Conservation (phyloP, 768 basidiomycete species). For the Leucogyrophana mollusca region DNA sequence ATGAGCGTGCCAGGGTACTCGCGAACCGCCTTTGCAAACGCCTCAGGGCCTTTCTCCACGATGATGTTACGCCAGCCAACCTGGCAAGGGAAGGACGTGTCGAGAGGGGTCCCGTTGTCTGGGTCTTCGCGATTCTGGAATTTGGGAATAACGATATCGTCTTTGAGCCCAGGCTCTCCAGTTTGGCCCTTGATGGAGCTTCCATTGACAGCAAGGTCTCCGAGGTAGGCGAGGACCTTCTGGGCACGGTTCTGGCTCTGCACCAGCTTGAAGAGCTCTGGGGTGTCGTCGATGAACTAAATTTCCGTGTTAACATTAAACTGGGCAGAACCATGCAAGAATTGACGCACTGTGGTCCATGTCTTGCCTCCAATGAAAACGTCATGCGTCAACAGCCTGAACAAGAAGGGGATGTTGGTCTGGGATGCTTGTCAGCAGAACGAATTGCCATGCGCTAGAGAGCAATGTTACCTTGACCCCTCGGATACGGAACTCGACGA, state of each 20-base stretch:
- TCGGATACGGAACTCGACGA: constrained; percentile 99
- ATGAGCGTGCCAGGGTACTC: constrained; percentile 93
- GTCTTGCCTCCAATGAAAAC: constrained; percentile 95
- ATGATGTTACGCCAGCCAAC: constrained; percentile 98
- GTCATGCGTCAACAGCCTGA: constrained; percentile 95
- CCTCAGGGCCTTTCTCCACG: constrained; percentile 95
- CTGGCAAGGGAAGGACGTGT: constrained; percentile 80
- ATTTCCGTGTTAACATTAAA: constrained; percentile 13
- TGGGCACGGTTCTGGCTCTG: constrained; percentile 98
- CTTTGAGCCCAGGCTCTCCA: constrained; percentile 92
- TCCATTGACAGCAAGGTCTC: constrained; percentile 97
- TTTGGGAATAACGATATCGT: constrained; percentile 81
- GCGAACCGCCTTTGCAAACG: constrained; percentile 96
- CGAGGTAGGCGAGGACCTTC: constrained; percentile 94
- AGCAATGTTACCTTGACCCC: constrained; percentile 76
- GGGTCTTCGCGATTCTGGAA: constrained; percentile 79
- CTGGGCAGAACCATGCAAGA: constrained; percentile 1
- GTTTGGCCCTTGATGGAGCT: constrained; percentile 95
- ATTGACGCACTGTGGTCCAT: constrained; percentile 81
- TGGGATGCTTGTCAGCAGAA: constrained; percentile 25
- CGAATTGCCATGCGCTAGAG: constrained; percentile 5
- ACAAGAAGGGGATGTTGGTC: constrained; percentile 99
- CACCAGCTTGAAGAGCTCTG: constrained; percentile 98
- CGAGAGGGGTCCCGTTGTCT: constrained; percentile 63
- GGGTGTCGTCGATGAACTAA: constrained; percentile 99